phyloP scores from a whole-genome alignment of 2,329 filamentous ascomycete genomes.

The Cephalotrichum gorgonifer region DNA sequence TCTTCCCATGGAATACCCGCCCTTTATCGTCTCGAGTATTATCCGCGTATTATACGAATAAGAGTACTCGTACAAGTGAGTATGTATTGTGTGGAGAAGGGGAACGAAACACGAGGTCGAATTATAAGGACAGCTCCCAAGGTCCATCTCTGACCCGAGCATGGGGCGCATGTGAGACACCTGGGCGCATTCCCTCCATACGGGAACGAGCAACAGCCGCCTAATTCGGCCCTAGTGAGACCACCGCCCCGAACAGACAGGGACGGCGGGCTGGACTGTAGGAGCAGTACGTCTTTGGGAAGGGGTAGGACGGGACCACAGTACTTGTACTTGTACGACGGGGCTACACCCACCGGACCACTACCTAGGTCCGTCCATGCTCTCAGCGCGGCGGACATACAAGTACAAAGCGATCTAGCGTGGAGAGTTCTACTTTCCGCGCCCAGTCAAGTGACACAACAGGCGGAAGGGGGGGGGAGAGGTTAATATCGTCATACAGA shows the following conservation, averaged over 20 bases:
- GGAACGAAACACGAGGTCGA: no score
- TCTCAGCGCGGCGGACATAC: no score
- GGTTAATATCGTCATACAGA: not conserved
- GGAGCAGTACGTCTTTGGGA: not conserved
- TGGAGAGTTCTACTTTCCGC: no score
- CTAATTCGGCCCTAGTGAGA: not conserved
- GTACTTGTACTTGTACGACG: no score
- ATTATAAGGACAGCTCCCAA: not conserved
- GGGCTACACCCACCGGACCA: no score
- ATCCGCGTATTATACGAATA: no score
- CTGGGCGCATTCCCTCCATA: not conserved
- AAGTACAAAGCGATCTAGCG: no score
- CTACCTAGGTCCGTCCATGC: no score
- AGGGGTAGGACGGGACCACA: not conserved
- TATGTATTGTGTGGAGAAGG: no score
- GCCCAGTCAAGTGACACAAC: not conserved
- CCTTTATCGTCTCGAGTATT: no score
- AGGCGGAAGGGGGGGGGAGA: not conserved
- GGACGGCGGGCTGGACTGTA: not conserved
- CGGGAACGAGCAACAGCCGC: not conserved
- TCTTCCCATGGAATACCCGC: no score
- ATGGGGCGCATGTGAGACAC: not conserved
- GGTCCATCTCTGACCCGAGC: not conserved
- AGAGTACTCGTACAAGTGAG: no score
- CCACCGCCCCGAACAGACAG: not conserved